Base-by-base conservation (phyloP, 2,329 filamentous ascomycete genomes). In the Alternaria arbusti region DNA sequence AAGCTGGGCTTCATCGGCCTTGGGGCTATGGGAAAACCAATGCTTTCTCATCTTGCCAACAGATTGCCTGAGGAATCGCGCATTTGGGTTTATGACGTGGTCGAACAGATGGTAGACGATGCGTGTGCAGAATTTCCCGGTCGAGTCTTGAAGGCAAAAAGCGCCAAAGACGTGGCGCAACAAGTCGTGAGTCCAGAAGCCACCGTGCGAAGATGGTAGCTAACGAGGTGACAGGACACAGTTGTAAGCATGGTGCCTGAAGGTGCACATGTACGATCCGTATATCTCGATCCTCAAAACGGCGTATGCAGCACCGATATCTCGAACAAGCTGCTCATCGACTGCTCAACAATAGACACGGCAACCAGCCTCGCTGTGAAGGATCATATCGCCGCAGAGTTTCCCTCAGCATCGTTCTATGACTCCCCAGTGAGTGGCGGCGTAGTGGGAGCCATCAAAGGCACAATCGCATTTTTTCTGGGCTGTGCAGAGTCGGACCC, bases 271-370 rank as follows among this genome's bases (percentile, higher is more conserved):
- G 84, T 86, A 17, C 81, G 82, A 58, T 77, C 80, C 17, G 85
- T 87, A 23, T 87, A 86, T 67, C 80, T 86, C 45, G 81, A 84
- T 26, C 74, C 78, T 1, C 62, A 74, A 12, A 80, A 75, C 10
- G 84, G 83, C 54, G 77, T 86, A 28, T 80, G 82, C 51, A 78
- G 79, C 23, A 79, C 79, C 25, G 76, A 81, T 28, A 71, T 84
- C 13, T 74, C 74, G 15, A 77, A 77, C 45, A 85, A 86, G 63
- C 78, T 86, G 20, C 75, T 87, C 45, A 82, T 87, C 65, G 86
- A 87, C 72, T 86, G 84, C 72, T 86, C 84, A 1, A 87, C 86
- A 9, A 87, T 87, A 72, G 86, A 87, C 68, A 85, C 84, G 0
- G 82, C 81, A 6, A 86, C 84, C 4, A 85, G 82, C 36, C 78